Evolutionary conservation across 2,329 filamentous ascomycete species (phyloP), one percentile per base, ranked within the genome.

Genomic region (Neofusicoccum ribis): DNA sequence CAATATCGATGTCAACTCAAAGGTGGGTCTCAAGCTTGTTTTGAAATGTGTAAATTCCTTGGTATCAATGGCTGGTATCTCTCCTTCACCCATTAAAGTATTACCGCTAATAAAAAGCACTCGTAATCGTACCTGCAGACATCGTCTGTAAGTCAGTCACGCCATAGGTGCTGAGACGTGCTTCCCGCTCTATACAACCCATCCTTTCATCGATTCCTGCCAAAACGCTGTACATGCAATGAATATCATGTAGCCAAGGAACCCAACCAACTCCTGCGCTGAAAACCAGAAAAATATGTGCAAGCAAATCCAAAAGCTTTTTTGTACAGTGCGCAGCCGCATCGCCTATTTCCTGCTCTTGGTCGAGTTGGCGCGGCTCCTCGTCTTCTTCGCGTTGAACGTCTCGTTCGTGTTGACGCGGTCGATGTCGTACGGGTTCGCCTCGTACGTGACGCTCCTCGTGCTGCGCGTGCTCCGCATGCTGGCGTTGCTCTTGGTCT

Each of bases 361-460:
- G 3, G 14, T 15, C 27, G 56, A 60, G n/a, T 47, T 36, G 27
- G 31, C 41, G 5, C 31, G 56, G 43, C 54, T 59, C 14, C 17
- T 23, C 15, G 43, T 15, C 27, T 47, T 46, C 27, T 37, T 20
- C 12, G 5, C 41, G n/a, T 8, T 20, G 67, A 83, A 83, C 66
- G 77, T 81, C 63, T 83, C 80, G 64, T 78, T 72, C 23, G 82
- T 84, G 66, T 83, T 76, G n/a, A 83, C 77, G 1, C 81, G 77
- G 67, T 84, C 81, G 49, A 84, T 78, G 61, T 82, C 80, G 67
- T 79, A 84, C 3, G 82, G 82, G 67, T 78, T 82, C 37, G 56
- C 66, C 15, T 80, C 76, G 52, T 82, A 65, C 9, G 39, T 74
- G n/a, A 76, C 72, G 6, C 70, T 67, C 3, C 51, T 59, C 2